Conservation (phyloP, 2,329 filamentous ascomycete genomes). For the Monosporascus sp. region DNA sequence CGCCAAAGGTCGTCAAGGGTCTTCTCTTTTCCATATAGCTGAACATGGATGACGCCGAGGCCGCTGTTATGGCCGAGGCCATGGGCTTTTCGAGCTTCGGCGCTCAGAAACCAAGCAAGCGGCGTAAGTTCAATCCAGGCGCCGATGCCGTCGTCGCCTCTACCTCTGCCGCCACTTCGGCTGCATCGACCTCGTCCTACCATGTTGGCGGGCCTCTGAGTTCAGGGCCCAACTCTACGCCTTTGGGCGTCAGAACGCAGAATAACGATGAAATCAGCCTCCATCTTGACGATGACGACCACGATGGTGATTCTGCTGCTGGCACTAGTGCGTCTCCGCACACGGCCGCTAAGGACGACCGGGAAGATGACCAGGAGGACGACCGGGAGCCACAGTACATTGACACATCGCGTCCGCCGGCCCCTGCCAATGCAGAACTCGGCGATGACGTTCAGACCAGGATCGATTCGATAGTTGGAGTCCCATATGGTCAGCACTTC, state of each 20-base stretch:
- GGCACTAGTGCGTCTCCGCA: constrained; percentile 2
- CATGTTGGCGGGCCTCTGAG: constrained; percentile 2
- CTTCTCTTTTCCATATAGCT: not conserved
- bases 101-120: constrained; percentile 51
- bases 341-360: constrained; percentile 4
- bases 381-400: constrained; percentile 24
- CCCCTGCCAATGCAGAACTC: constrained; percentile 4
- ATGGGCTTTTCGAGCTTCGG: constrained; percentile 76
- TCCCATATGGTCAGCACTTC: constrained; percentile 2
- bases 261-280: constrained; percentile 45
- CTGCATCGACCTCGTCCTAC: constrained; percentile 9
- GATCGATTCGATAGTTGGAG: constrained; percentile 22
- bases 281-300: constrained; percentile 32
- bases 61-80: constrained; percentile 55
- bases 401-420: constrained; percentile 29
- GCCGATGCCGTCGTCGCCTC: constrained; percentile 31
- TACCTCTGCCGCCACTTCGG: constrained; percentile 20
- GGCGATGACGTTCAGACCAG: constrained; percentile 16
- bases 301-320: constrained; percentile 14
- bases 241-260: constrained; percentile 32
- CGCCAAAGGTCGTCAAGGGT: too few species aligned
- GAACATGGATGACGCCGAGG: constrained; percentile 24
- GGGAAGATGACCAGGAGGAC: constrained; percentile 12
- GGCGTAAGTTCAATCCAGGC: constrained; percentile 59
- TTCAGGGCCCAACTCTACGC: constrained; percentile 31